Conservation (phyloP, 306 rosid species). For the Mimosa pudica region DNA sequence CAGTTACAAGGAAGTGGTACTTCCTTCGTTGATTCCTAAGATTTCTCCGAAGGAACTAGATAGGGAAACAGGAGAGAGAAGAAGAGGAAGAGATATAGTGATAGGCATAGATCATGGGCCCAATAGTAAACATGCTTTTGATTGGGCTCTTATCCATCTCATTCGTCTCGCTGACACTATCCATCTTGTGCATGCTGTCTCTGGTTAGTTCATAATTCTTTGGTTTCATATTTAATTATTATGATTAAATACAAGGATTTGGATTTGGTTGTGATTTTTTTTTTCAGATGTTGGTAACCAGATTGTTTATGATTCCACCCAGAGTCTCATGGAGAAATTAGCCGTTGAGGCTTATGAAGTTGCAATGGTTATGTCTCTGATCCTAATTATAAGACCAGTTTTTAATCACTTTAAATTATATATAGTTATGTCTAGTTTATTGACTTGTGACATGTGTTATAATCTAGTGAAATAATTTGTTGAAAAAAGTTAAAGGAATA, state of each 20-base stretch:
- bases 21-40: slow-evolving; percentile 51
- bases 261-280: not conserved
- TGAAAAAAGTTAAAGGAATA: too few species aligned
- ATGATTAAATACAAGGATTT: not conserved
- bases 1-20: slow-evolving; percentile 71
- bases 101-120: slow-evolving; percentile 83
- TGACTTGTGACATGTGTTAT: too few species aligned
- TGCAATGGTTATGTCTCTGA: slow-evolving; percentile 56
- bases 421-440: too few species aligned
- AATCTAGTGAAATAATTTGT: too few species aligned
- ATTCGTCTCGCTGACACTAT: slow-evolving; percentile 81
- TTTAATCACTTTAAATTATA: too few species aligned
- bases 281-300: slow-evolving; percentile 61
- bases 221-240: too few species aligned
- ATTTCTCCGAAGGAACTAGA: slow-evolving; percentile 60
- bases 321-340: slow-evolving; percentile 77
- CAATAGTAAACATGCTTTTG: slow-evolving; percentile 82
- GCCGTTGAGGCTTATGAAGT: slow-evolving; percentile 75
- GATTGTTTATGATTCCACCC: slow-evolving; percentile 55
- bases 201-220: slow-evolving; percentile 44
- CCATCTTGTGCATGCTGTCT: slow-evolving; percentile 81
- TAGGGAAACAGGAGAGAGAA: slow-evolving; percentile 71
- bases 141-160: slow-evolving; percentile 84
- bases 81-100: slow-evolving; percentile 72
- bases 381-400: too few species aligned